Evolutionary conservation across 1,284 basidiomycete genomes (phyloP).

Genomic region (Irpex rosettiformis): DNA sequence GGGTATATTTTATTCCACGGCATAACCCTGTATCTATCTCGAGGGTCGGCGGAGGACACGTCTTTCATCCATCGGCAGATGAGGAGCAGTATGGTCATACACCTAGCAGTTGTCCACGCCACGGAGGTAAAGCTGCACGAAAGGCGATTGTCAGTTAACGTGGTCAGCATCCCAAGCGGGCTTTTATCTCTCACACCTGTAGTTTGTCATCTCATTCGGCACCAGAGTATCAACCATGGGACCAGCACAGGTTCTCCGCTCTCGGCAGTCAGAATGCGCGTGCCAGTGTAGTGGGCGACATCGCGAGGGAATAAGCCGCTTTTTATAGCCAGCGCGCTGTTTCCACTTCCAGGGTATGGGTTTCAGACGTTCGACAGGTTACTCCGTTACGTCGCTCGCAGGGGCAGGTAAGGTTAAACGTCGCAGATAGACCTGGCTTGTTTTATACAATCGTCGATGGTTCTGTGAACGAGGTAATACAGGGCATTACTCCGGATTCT

Average conservation of each 20-base stretch:
- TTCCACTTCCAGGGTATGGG: constrained; percentile 12
- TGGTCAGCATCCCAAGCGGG: constrained; percentile 17
- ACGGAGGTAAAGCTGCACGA: constrained; percentile 11
- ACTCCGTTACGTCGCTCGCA: constrained; percentile 23
- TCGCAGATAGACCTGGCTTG: constrained; percentile 18
- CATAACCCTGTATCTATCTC: not conserved
- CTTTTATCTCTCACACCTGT: constrained; percentile 24
- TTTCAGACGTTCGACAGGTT: constrained; percentile 19
- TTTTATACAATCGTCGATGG: not conserved
- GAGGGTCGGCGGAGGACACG: not conserved
- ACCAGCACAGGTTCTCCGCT: constrained; percentile 3
- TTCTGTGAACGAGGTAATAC: constrained; percentile 16
- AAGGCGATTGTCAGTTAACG: constrained; percentile 11
- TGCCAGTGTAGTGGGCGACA: not conserved
- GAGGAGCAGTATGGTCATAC: constrained; percentile 2
- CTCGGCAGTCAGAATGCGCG: not conserved
- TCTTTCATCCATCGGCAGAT: not conserved
- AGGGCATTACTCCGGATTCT: constrained; percentile 17
- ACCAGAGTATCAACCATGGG: constrained; percentile 7
- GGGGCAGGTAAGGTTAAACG: constrained; percentile 27
- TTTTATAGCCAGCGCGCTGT: constrained; percentile 11
- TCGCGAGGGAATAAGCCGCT: constrained; percentile 11
- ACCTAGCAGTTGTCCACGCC: constrained; percentile 11
- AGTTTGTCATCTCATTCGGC: constrained; percentile 13
- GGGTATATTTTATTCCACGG: not conserved